Evolutionary conservation across 1,284 basidiomycete genomes (phyloP).

Genomic region (Apiotrichum mycotoxinovorans): DNA sequence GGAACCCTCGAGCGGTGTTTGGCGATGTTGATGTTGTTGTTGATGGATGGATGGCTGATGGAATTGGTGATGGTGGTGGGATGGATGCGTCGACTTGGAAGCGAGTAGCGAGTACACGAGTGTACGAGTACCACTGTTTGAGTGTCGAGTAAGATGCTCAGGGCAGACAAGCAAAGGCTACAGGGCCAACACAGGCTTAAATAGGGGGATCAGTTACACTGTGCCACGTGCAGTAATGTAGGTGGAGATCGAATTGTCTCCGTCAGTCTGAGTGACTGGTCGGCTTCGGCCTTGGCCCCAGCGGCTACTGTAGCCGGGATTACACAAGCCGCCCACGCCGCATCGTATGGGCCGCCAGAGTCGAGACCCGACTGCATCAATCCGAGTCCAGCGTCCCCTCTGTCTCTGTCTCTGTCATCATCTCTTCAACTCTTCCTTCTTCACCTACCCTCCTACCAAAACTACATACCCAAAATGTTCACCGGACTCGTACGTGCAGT

Average conservation of each 20-base stretch:
- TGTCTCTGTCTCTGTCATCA: neutral
- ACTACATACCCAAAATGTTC: constrained; percentile 37
- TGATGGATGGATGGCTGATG: neutral
- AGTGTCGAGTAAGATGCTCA: too few species aligned
- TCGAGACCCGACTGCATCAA: too few species aligned
- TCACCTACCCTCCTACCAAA: too few species aligned
- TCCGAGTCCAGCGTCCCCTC: neutral
- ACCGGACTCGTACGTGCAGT: constrained; percentile 46
- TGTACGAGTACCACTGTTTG: too few species aligned
- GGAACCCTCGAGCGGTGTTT: neutral
- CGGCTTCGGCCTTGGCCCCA: neutral
- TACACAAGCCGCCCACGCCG: too few species aligned
- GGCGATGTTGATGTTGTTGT: neutral
- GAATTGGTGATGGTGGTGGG: neutral
- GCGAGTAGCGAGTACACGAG: too few species aligned
- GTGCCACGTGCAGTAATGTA: neutral
- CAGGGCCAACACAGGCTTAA: neutral
- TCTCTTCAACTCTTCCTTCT: neutral
- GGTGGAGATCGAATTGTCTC: neutral
- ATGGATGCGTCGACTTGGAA: too few species aligned
- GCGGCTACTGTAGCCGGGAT: neutral
- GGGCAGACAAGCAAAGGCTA: too few species aligned
- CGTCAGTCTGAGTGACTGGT: too few species aligned
- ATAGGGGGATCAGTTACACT: neutral
- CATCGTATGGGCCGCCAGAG: too few species aligned